Evolutionary conservation across 2,329 filamentous ascomycete species (phyloP), one percentile per base, ranked within the genome.

Genomic region (Teratosphaeria epicoccoides): DNA sequence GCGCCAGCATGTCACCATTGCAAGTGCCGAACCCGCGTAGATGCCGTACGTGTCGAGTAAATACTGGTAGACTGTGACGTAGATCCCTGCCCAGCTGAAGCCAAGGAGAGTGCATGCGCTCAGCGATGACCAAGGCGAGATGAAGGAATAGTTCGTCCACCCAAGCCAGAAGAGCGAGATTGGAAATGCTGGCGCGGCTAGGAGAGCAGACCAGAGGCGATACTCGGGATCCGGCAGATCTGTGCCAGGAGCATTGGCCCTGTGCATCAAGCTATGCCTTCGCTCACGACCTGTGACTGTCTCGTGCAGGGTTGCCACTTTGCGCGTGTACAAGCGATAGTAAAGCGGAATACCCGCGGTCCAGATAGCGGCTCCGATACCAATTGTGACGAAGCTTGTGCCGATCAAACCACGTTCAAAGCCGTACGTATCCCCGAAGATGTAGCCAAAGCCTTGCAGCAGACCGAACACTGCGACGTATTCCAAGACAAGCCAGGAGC

Each of bases 391-490:
- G 59, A 74, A 78, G 46, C 70, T 66, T 22, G 74, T 64, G 47
- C 72, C 72, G 24, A 69, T 67, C 0, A 75, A 61, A 1, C 74
- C 72, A 5, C 70, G 67, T 0, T 59, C 57, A 49, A 76, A 71
- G 14, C 61, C 63, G 46, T 77, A 76, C 0, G 66, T 69, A 3
- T 63, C 48, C 12, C 67, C 64, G 49, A 77, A 80, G 46, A 81
- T 73, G 46, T 70, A 73, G 0, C 72, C 68, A 61, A 75, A 78
- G 1, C 77, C 76, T 2, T 74, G 70, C 4, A 80, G 69, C 49
- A 79, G 75, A 0, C 75, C 75, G 60, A 79, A 81, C 0, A 79
- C 63, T 0, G 78, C 68, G 20, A 77, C 73, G 55, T 81, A 80
- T 1, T 77, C 60, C 0, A 78, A 67, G 0, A 73, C 70, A 24